A percentile compares a stretch with the other conserved stretches of the same genome.
Conservation (phyloP, 495 filamentous ascomycete genomes). For the Aspergillus avenaceus region DNA sequence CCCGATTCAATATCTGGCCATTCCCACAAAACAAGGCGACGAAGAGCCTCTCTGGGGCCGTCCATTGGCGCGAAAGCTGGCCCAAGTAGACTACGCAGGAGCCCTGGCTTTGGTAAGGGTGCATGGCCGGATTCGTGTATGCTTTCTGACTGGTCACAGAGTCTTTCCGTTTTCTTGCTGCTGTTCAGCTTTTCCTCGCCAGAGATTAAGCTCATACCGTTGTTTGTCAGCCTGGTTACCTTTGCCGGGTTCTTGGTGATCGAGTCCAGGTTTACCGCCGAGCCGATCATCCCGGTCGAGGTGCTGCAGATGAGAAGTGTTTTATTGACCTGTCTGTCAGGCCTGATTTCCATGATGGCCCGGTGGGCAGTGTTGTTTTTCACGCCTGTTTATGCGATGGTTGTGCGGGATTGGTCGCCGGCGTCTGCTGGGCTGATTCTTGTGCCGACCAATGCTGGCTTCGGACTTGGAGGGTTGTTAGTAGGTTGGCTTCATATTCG, state of each 20-base stretch:
- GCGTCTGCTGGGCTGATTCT: constrained; percentile 66
- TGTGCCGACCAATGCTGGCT: constrained; percentile 71
- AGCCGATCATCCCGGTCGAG: constrained; percentile 67
- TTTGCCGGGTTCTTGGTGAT: constrained; percentile 56
- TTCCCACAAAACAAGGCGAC: constrained; percentile 42
- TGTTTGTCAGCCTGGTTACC: constrained; percentile 50
- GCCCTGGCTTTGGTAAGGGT: constrained; percentile 55
- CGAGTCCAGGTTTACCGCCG: constrained; percentile 49
- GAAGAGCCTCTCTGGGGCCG: constrained; percentile 12
- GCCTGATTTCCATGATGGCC: constrained; percentile 68
- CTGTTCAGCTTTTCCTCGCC: constrained; percentile 61
- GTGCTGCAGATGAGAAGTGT: constrained; percentile 61
- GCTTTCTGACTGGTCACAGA: constrained; percentile 27
- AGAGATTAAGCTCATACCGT: constrained; percentile 51
- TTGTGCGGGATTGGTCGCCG: constrained; percentile 60
- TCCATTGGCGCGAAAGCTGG: constrained; percentile 45
- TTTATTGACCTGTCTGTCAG: constrained; percentile 62
- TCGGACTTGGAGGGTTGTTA: constrained; percentile 63
- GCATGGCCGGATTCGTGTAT: background rate
- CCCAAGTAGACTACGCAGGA: constrained; percentile 65
- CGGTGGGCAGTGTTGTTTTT: constrained; percentile 78
- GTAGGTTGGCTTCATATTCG: constrained; percentile 70
- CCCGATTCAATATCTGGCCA: constrained; percentile 53
- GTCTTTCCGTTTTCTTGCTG: constrained; percentile 54
- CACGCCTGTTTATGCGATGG: constrained; percentile 68